A percentile compares a stretch with the other conserved stretches of the same genome.
phyloP scores from a whole-genome alignment of 1,284 basidiomycete genomes.

The Cutaneotrichosporon sp. region DNA sequence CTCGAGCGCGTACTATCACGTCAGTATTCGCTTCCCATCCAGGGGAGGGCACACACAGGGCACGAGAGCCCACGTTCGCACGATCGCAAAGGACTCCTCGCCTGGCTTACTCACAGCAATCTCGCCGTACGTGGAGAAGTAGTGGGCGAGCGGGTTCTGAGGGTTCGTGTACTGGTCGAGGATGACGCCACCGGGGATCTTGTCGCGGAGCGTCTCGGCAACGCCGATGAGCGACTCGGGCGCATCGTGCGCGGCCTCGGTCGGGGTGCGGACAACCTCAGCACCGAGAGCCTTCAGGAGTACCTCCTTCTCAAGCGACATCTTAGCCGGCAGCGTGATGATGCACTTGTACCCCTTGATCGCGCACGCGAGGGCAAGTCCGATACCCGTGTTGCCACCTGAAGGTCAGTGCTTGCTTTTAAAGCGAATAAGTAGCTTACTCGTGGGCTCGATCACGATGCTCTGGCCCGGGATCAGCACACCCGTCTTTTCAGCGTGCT shows the following conservation, averaged over 20 bases:
- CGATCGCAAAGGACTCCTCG: slow-evolving; percentile 1
- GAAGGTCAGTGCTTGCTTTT: neutral
- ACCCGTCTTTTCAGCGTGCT: slow-evolving; percentile 84
- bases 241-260: slow-evolving; percentile 46
- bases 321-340: slow-evolving; percentile 95
- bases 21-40: neutral
- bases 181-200: slow-evolving; percentile 83
- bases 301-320: slow-evolving; percentile 94
- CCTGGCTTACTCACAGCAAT: slow-evolving; percentile 61
- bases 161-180: slow-evolving; percentile 77
- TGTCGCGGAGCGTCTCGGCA: slow-evolving; percentile 70
- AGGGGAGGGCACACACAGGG: neutral
- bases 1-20: slow-evolving; percentile 45
- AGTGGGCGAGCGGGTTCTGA: slow-evolving; percentile 86
- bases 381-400: slow-evolving; percentile 65
- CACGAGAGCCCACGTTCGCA: slow-evolving; percentile 35
- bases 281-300: slow-evolving; percentile 87
- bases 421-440: slow-evolving; percentile 24
- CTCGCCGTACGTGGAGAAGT: slow-evolving; percentile 80
- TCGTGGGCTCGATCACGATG: slow-evolving; percentile 81
- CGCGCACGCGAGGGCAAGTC: slow-evolving; percentile 85
- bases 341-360: slow-evolving; percentile 60
- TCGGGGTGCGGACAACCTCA: slow-evolving; percentile 89
- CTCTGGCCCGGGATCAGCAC: slow-evolving; percentile 82
- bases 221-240: slow-evolving; percentile 88